Conservation (phyloP, 441 rosid genomes). For the Melastoma candidum region DNA sequence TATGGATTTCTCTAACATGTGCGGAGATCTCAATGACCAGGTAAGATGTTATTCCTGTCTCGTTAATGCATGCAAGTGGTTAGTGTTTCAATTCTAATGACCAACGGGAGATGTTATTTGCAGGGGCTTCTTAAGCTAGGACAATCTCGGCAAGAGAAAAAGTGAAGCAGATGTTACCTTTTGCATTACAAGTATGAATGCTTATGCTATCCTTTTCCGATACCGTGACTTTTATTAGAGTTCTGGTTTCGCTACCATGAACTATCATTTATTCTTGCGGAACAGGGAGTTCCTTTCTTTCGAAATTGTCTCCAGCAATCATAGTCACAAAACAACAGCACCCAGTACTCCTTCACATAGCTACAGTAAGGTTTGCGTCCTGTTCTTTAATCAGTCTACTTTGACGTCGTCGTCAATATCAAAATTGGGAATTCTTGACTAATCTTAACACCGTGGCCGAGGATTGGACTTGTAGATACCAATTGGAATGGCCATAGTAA, state of each 20-base stretch:
- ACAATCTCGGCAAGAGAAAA: slow-evolving; percentile 53
- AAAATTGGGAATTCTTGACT: no score
- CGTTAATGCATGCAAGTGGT: background rate
- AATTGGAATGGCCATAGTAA: no score
- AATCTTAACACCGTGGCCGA: no score
- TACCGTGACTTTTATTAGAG: background rate
- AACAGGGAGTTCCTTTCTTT: slow-evolving; percentile 82
- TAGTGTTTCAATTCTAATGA: background rate
- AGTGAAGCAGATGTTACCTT: slow-evolving; percentile 65
- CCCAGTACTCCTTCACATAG: no score
- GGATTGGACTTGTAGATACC: no score
- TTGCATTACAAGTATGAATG: slow-evolving; percentile 66
- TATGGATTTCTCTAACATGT: slow-evolving; percentile 61
- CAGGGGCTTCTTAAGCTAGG: slow-evolving; percentile 79
- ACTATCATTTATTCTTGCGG: background rate
- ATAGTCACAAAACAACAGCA: background rate
- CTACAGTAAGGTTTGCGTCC: no score
- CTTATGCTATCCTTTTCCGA: background rate
- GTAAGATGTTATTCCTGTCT: slow-evolving; percentile 22
- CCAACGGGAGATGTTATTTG: slow-evolving; percentile 5
- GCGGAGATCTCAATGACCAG: slow-evolving; percentile 77
- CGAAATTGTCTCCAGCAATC: slow-evolving; percentile 61
- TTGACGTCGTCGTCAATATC: no score
- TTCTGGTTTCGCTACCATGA: background rate
- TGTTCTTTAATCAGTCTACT: no score